Percentiles rank a stretch among this genome's conserved stretches.
Evolutionary conservation across 345 rosid species (phyloP).

Genomic region (Salix koriyanagi): DNA sequence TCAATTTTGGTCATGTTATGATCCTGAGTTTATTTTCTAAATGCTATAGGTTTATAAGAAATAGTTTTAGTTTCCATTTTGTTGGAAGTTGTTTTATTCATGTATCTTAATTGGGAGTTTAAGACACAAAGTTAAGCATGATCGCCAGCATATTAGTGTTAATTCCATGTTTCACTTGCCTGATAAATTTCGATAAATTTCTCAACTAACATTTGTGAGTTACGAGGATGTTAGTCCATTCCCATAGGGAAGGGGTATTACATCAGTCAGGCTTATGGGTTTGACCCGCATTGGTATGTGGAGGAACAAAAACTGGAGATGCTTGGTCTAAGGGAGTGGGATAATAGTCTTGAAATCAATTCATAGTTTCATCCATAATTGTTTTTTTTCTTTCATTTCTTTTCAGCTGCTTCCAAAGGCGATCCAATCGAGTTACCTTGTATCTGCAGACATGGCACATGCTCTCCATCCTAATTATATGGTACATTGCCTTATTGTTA

Average conservation of each 20-base stretch:
- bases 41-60: neutral
- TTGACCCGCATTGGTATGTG: neutral
- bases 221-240: neutral
- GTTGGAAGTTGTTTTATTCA: neutral
- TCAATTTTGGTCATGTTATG: neutral
- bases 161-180: neutral
- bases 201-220: neutral
- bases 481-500: slow-evolving; percentile 34
- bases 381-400: slow-evolving; percentile 10
- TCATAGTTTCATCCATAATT: neutral
- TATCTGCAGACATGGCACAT: slow-evolving; percentile 98
- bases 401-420: slow-evolving; percentile 79
- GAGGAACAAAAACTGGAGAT: neutral
- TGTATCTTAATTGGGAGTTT: neutral
- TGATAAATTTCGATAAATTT: neutral
- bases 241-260: neutral
- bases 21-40: neutral
- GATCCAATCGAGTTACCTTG: slow-evolving; percentile 78
- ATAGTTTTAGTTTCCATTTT: neutral
- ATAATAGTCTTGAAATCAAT: neutral
- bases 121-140: neutral
- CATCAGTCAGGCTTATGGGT: neutral
- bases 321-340: neutral
- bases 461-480: slow-evolving; percentile 91
- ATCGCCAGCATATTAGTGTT: neutral